A percentile compares a stretch with the other conserved stretches of the same genome.
phyloP scores from a whole-genome alignment of 2,329 filamentous ascomycete genomes.

The Sarocladiaceae sp. region DNA sequence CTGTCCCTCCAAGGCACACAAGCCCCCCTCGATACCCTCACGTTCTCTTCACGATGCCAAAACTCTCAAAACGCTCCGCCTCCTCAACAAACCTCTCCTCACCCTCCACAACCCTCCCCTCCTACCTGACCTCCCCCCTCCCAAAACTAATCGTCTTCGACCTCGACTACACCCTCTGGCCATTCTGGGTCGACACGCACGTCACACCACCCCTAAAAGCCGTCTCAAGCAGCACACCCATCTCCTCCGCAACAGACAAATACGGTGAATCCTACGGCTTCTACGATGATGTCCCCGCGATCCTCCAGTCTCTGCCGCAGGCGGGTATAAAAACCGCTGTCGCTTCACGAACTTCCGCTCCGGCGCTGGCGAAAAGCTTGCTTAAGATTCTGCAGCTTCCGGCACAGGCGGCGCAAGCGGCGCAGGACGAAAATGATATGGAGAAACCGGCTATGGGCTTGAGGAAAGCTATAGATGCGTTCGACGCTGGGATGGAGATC shows the following conservation, averaged over 20 bases:
- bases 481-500: conserved; percentile 59
- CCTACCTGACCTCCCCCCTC: conserved; percentile 57
- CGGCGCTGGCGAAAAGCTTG: conserved; percentile 76
- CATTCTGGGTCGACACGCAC: conserved; percentile 96
- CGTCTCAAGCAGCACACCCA: conserved; percentile 28
- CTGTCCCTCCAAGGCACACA: no score
- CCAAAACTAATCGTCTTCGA: conserved; percentile 88
- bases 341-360: conserved; percentile 76
- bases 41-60: neutral
- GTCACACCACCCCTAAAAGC: conserved; percentile 67
- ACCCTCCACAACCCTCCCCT: conserved; percentile 25
- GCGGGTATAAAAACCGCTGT: conserved; percentile 57
- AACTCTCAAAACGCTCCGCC: conserved; percentile 1
- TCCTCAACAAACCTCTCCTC: neutral
- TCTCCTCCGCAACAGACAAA: conserved; percentile 44
- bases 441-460: conserved; percentile 37
- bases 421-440: conserved; percentile 14
- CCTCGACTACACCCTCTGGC: conserved; percentile 98
- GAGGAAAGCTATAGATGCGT: conserved; percentile 42
- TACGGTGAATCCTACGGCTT: conserved; percentile 66
- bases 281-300: conserved; percentile 64
- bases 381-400: conserved; percentile 65
- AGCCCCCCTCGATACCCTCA: neutral
- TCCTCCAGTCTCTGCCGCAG: conserved; percentile 55
- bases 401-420: conserved; percentile 15